A percentile compares a stretch with the other conserved stretches of the same genome.
phyloP scores from a whole-genome alignment of 2,329 filamentous ascomycete species.

The Ramularia collo-cygni region DNA sequence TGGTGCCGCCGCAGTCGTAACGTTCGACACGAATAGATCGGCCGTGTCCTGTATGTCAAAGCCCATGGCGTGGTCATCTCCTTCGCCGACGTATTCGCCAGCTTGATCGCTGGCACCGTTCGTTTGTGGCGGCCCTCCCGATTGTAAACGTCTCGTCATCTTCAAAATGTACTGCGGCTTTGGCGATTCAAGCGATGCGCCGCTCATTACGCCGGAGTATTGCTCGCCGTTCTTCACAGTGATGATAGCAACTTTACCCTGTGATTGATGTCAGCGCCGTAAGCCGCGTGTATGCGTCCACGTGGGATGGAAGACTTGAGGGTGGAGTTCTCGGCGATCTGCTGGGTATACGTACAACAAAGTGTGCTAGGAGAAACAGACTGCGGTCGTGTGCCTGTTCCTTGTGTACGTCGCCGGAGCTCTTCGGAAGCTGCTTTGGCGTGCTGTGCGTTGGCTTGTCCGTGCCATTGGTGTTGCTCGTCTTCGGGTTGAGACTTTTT shows the following conservation, averaged over 20 bases:
- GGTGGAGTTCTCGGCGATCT: too few species aligned
- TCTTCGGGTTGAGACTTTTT: conserved; percentile 53
- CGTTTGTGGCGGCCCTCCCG: conserved; percentile 31
- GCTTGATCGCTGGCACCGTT: conserved; percentile 40
- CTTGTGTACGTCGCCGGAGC: conserved; percentile 47
- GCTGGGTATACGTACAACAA: conserved; percentile 50
- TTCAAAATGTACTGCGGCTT: conserved; percentile 55
- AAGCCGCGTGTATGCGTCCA: too few species aligned
- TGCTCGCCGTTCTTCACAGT: conserved; percentile 55
- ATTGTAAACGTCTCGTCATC: conserved; percentile 53
- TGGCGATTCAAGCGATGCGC: conserved; percentile 44
- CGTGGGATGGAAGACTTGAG: too few species aligned
- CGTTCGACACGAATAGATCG: conserved; percentile 49
- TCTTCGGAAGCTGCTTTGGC: conserved; percentile 18
- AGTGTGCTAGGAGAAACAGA: conserved; percentile 52
- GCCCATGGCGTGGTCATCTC: conserved; percentile 48
- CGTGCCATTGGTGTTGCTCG: conserved; percentile 49
- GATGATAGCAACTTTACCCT: conserved; percentile 52
- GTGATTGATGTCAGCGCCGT: conserved; percentile 8
- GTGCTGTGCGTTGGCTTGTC: conserved; percentile 27
- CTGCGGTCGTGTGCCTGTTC: conserved; percentile 53
- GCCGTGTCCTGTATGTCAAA: conserved; percentile 57
- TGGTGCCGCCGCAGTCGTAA: conserved; percentile 45
- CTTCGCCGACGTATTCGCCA: conserved; percentile 41
- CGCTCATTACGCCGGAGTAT: conserved; percentile 55